Base-by-base conservation (phyloP, 768 basidiomycete genomes). In the Hericium erinaceus region DNA sequence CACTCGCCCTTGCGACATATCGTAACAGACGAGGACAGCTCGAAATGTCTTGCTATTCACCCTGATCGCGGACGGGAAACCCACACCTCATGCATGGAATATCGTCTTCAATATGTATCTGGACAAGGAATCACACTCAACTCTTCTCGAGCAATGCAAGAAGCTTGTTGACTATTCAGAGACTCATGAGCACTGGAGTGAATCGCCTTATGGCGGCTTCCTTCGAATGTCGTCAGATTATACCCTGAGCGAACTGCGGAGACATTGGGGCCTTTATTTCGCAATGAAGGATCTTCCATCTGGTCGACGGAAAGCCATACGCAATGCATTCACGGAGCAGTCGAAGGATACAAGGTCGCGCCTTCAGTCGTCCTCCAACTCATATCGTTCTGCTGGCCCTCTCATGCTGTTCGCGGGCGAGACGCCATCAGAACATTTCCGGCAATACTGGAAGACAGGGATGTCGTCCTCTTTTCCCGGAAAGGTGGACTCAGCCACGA, bases 31-130 rank as follows among this genome's bases (percentile, higher is more conserved):
- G 49, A 20, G 26, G 2, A 5, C 51, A 82, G 80, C 80, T 16
- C 73, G 80, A 7, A 80, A 81, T 55, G 65, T 76, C 28, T 57
- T 82, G 6, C 68, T 82, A 5, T 66, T 77, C 48, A 75, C 77
- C 0, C 60, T 81, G 57, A 60, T 80, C 5, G 56, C 61, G 2
- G 78, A 81, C 54, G 64, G 65, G 1, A 57, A 68, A 2, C 22
- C 62, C 0, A 12, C 59, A 3, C 5, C 40, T 9, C 64, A 59
- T 4, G 60, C 73, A 9, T 82, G 77, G 77, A 72, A 75, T 52
- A 72, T 78, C 3, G 81, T 77, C 66, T 80, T 73, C 58, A 76
- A 81, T 60, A 65, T 80, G 46, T 76, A 71, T 57, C 58, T 82
- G 13, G 74, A 80, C 65, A 60, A 75, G 24, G 28, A 37, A 2